Percentiles rank a stretch among this genome's conserved stretches.
phyloP scores from a whole-genome alignment of 768 basidiomycete genomes.

The Suillus discolor region DNA sequence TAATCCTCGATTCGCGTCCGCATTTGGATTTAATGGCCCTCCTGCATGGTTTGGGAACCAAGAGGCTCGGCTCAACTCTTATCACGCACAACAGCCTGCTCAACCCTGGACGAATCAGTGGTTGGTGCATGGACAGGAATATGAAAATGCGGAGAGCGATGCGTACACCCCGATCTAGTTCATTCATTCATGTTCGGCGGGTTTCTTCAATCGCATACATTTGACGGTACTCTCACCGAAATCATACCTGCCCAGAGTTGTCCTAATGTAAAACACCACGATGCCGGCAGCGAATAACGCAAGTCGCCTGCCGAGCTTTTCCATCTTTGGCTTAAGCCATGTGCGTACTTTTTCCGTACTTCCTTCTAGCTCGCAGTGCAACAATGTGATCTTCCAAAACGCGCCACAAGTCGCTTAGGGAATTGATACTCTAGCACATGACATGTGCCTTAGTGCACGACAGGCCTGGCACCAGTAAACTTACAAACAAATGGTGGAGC shows the following conservation, averaged over 20 bases:
- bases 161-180: slow-evolving; percentile 31
- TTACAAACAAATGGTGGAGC: no score
- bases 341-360: background rate
- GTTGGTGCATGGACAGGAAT: slow-evolving; percentile 33
- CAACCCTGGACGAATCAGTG: slow-evolving; percentile 43
- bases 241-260: background rate
- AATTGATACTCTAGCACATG: background rate
- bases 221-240: background rate
- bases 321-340: background rate
- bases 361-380: background rate
- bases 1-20: slow-evolving; percentile 76
- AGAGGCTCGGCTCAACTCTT: slow-evolving; percentile 19
- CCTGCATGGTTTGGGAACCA: slow-evolving; percentile 23
- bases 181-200: background rate
- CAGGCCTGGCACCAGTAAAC: background rate
- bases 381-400: background rate
- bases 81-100: slow-evolving; percentile 15
- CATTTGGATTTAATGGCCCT: slow-evolving; percentile 52
- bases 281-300: background rate
- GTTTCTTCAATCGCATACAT: background rate
- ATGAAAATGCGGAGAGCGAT: slow-evolving; percentile 24
- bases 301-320: background rate
- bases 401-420: background rate
- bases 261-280: background rate
- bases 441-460: background rate